A percentile compares a stretch with the other conserved stretches of the same genome.
These are phyloP conservation scores for Clarireedia homoeocarpa DNA, from an alignment of 2,329 filamentous ascomycete species.

Conservation along the genomic window DNA sequence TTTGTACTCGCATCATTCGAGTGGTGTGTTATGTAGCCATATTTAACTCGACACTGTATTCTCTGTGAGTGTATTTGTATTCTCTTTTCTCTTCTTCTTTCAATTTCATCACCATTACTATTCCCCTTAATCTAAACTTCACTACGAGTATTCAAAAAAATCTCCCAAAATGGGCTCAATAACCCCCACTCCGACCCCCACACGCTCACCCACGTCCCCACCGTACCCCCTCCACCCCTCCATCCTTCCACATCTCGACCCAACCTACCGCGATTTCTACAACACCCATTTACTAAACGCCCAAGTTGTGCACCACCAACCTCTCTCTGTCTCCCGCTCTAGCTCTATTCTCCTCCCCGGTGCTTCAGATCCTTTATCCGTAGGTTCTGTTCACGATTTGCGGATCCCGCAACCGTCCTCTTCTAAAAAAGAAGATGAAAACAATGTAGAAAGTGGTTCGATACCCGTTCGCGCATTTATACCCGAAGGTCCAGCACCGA, in stretches of 20 bases:
- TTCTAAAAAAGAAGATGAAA: background rate
- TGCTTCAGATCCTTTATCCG: slow-evolving; percentile 39
- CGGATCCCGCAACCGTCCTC: slow-evolving; percentile 8
- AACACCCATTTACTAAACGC: slow-evolving; percentile 21
- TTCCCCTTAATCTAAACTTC: background rate
- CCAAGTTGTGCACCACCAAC: slow-evolving; percentile 45
- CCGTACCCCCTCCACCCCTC: slow-evolving; percentile 23
- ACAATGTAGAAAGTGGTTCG: background rate
- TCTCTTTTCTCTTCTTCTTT: too few relatives aligned
- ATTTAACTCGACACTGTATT: background rate
- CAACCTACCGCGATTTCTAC: slow-evolving; percentile 22
- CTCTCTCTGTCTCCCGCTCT: slow-evolving; percentile 42
- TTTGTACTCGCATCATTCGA: background rate
- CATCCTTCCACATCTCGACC: slow-evolving; percentile 20
- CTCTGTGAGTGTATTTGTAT: background rate
- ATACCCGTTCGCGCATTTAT: slow-evolving; percentile 44
- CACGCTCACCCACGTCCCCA: background rate
- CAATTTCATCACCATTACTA: background rate
- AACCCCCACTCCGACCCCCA: background rate
- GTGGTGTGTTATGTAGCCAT: background rate
- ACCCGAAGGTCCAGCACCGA: slow-evolving; percentile 36
- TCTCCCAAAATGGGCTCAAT: background rate
- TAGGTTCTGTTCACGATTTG: slow-evolving; percentile 27
- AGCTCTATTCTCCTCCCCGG: slow-evolving; percentile 46
- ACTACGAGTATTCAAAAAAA: background rate